Conservation (phyloP, 345 rosid species). For the Turritis glabra region DNA sequence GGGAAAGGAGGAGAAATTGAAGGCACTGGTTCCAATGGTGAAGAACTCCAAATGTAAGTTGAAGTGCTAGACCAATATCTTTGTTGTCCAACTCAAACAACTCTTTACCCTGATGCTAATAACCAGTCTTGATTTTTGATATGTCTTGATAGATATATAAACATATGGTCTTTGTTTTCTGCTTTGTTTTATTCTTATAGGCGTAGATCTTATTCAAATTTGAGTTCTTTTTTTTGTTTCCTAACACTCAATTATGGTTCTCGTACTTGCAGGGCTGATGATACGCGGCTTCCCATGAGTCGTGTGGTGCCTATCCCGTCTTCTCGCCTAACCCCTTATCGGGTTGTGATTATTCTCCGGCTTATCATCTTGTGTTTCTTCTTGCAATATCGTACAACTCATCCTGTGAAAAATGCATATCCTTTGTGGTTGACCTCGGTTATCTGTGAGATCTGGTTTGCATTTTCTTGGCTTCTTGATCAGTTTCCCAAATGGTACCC, state of each 20-base stretch:
- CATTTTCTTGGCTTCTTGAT: slow-evolving; percentile 98
- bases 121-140: not conserved
- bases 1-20: slow-evolving; percentile 93
- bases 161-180: not conserved
- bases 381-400: slow-evolving; percentile 94
- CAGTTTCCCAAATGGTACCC: slow-evolving; percentile 99
- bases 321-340: slow-evolving; percentile 81
- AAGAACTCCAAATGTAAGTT: slow-evolving; percentile 94
- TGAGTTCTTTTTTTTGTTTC: slow-evolving; percentile 7
- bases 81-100: not conserved
- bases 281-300: slow-evolving; percentile 90
- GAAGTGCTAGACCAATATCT: slow-evolving; percentile 4
- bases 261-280: slow-evolving; percentile 74
- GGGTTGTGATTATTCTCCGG: slow-evolving; percentile 84
- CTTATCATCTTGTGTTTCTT: slow-evolving; percentile 97
- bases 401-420: slow-evolving; percentile 92
- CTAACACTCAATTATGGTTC: slow-evolving; percentile 24
- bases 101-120: not conserved
- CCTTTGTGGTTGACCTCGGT: slow-evolving; percentile 93
- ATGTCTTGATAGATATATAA: not conserved
- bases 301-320: slow-evolving; percentile 86
- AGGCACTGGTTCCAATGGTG: slow-evolving; percentile 98
- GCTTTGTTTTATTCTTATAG: slow-evolving; percentile 1
- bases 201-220: not conserved
- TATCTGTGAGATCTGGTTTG: slow-evolving; percentile 99